Percentiles rank a stretch among this genome's conserved stretches.
These are phyloP conservation scores for Isabelozyma rhagii DNA, from an alignment of 805 yeast species.

Conservation along the genomic window DNA sequence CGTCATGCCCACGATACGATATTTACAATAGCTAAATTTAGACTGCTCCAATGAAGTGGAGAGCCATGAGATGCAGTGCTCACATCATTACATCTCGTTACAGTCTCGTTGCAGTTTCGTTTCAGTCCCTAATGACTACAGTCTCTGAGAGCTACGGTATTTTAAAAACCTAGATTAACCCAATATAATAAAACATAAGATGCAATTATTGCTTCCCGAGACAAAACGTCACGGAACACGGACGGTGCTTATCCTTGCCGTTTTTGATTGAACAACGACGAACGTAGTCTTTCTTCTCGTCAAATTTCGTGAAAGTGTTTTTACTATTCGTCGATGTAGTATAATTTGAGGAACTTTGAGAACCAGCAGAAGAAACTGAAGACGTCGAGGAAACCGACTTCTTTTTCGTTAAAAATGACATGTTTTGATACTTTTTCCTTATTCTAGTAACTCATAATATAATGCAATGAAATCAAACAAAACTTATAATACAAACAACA, in stretches of 20 bases:
- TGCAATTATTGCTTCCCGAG: slow-evolving; percentile 17
- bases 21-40: too few relatives aligned
- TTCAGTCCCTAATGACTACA: too few relatives aligned
- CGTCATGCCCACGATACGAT: too few relatives aligned
- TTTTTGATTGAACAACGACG: slow-evolving; percentile 34
- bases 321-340: background rate
- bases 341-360: background rate
- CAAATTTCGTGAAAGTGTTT: slow-evolving; percentile 33
- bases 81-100: too few relatives aligned
- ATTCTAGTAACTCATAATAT: background rate
- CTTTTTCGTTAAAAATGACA: slow-evolving; percentile 1
- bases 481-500: background rate
- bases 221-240: slow-evolving; percentile 34
- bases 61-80: too few relatives aligned
- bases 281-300: slow-evolving; percentile 45
- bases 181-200: background rate
- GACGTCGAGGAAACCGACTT: background rate
- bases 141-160: background rate
- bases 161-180: background rate
- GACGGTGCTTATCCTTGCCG: slow-evolving; percentile 18
- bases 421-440: background rate
- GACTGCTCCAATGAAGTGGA: too few relatives aligned
- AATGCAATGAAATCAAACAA: background rate
- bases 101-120: too few relatives aligned
- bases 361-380: background rate